Evolutionary conservation across 352 stramenopile species (phyloP).

Genomic region (Globisporangium radiosum): DNA sequence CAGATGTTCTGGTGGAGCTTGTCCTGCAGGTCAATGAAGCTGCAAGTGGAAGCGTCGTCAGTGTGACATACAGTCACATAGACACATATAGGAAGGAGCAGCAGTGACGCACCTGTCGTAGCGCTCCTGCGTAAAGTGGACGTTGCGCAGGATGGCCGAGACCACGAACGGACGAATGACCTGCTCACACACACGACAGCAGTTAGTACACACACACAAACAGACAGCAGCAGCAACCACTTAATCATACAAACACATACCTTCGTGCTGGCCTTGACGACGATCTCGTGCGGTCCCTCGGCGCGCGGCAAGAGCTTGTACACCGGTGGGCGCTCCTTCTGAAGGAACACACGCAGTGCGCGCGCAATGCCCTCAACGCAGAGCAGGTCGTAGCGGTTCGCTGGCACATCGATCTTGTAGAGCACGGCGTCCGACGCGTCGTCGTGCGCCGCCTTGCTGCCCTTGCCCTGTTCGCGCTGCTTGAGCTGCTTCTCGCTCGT

Average conservation of each 20-base stretch:
- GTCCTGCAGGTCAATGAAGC: conserved; percentile 99
- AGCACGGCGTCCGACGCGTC: conserved; percentile 87
- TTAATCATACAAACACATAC: conserved; percentile 14
- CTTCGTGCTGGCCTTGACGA: conserved; percentile 84
- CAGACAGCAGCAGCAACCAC: background rate
- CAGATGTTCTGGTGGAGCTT: conserved; percentile 99
- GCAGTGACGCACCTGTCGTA: conserved; percentile 85
- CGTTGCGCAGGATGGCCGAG: conserved; percentile 94
- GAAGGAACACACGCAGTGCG: conserved; percentile 96
- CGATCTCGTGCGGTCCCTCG: conserved; percentile 74
- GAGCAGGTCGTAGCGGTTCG: conserved; percentile 99
- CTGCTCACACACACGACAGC: conserved; percentile 14
- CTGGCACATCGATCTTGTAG: conserved; percentile 99
- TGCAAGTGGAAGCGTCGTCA: conserved; percentile 9
- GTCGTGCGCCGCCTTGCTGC: conserved; percentile 31
- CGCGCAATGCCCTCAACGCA: conserved; percentile 98
- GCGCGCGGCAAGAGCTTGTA: conserved; percentile 68
- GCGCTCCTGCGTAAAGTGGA: conserved; percentile 93
- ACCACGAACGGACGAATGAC: conserved; percentile 96
- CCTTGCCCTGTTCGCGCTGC: conserved; percentile 68
- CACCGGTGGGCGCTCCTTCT: conserved; percentile 89
- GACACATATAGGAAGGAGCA: background rate
- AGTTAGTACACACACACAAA: background rate
- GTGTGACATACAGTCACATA: background rate
- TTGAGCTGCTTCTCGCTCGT: conserved; percentile 86